Base-by-base conservation (phyloP, 345 rosid genomes). In the Murraya paniculata region DNA sequence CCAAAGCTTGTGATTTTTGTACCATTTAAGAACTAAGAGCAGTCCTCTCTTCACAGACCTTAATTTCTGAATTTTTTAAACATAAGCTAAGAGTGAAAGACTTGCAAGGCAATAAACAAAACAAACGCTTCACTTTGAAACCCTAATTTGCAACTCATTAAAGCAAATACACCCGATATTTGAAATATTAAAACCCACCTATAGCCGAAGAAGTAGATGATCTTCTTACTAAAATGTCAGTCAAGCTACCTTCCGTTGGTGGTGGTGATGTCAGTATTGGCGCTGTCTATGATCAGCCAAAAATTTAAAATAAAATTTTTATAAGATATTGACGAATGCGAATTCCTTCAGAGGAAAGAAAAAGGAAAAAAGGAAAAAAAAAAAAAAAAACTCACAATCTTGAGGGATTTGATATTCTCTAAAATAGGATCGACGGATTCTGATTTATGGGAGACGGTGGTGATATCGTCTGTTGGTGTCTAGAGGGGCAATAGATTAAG, bases 221-320 rank as follows among this genome's bases (percentile, higher is more conserved):
- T 87, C 89, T 96, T 68, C 95, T 85, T 48, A 96, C 94, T 78
- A 94, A 87, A 84, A 96, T 96, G 78, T 96, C 99, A 66, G 97
- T 92, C 91, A 96, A 87, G 93, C 97, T 96, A 79, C 89, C 84
- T 77, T 92, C 97, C 58, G 86, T 68, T n/a, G 89, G 96, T 19
- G 88, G 98, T 69, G 85, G 86, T 2, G 91, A 81, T 76, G 90
- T 90, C 80, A 96, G 72, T 76, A 96, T 90, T 53, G 98, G 99
- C 64, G 82, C 81, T 64, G 95, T 81, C 99, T 96, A 83, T 76
- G 80, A 67, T 73, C 39, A 45, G 36, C 27, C 18, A 57, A 41
- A 28, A 30, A 56, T 68, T 11, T 10, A 64, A 74, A 24, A 53
- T 33, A 18, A 33, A 38, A n/a, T 9, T 55, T 24, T 55, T 64